A percentile compares a stretch with the other conserved stretches of the same genome.
Evolutionary conservation across 106 monocot genomes (phyloP).

Genomic region (Dioscorea dumetorum): DNA sequence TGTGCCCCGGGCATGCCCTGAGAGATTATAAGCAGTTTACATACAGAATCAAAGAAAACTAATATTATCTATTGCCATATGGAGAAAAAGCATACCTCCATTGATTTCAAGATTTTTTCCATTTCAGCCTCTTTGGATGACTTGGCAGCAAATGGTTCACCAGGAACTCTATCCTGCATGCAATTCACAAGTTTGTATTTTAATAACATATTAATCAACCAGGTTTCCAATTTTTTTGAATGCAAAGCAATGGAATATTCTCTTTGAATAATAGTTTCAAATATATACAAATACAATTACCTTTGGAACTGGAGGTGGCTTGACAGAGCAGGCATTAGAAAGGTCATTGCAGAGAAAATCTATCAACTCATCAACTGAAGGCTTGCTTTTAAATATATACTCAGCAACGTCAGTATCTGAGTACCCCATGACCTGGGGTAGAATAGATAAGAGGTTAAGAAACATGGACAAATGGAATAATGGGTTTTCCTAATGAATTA

Average conservation of each 20-base stretch:
- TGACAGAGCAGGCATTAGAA: slow-evolving; percentile 59
- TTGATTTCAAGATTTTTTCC: slow-evolving; percentile 88
- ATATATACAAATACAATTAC: slow-evolving; percentile 19
- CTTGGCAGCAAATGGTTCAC: slow-evolving; percentile 77
- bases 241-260: too few species aligned
- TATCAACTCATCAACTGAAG: slow-evolving; percentile 58
- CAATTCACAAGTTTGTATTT: too few species aligned
- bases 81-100: slow-evolving; percentile 51
- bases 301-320: slow-evolving; percentile 81
- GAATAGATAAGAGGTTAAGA: neutral
- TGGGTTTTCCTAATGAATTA: too few species aligned
- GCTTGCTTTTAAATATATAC: slow-evolving; percentile 58
- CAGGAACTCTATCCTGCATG: slow-evolving; percentile 67
- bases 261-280: too few species aligned
- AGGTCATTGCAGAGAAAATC: slow-evolving; percentile 78
- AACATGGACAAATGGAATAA: too few species aligned
- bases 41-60: neutral
- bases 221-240: too few species aligned
- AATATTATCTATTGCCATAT: neutral
- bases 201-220: too few species aligned
- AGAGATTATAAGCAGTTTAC: neutral
- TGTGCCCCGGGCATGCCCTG: slow-evolving; percentile 98
- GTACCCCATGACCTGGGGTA: slow-evolving; percentile 79
- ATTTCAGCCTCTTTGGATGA: slow-evolving; percentile 95
- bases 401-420: slow-evolving; percentile 98